A percentile compares a stretch with the other conserved stretches of the same genome.
Conservation (phyloP, 805 yeast species). For the Danielia oregonensis region DNA sequence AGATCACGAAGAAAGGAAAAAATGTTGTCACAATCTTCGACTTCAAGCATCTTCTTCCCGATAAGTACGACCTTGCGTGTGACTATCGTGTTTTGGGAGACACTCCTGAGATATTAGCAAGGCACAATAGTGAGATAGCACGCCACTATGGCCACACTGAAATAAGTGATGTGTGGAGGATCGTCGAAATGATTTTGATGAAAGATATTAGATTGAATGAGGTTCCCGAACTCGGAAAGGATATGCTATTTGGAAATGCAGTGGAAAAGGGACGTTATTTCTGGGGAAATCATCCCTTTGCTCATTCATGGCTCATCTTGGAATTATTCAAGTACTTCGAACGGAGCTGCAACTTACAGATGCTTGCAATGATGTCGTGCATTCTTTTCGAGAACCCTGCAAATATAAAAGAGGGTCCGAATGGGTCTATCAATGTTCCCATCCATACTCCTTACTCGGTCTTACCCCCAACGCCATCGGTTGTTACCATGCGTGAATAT, state of each 20-base stretch:
- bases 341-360: conserved; percentile 64
- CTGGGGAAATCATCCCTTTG: conserved; percentile 85
- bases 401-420: conserved; percentile 4
- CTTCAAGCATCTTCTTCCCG: conserved; percentile 68
- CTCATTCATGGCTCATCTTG: conserved; percentile 60
- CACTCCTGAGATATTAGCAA: conserved; percentile 60
- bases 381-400: conserved; percentile 47
- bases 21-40: conserved; percentile 65
- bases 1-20: conserved; percentile 23
- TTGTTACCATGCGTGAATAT: conserved; percentile 8
- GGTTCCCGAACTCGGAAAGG: conserved; percentile 7
- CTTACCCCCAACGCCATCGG: conserved; percentile 25
- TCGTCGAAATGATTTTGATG: conserved; percentile 45
- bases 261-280: conserved; percentile 34
- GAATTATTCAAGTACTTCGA: conserved; percentile 66
- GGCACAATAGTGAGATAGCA: conserved; percentile 71
- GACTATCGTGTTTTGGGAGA: conserved; percentile 65
- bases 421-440: conserved; percentile 32
- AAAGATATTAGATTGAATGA: conserved; percentile 27
- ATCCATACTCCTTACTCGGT: conserved; percentile 45
- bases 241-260: conserved; percentile 1
- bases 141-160: conserved; percentile 55
- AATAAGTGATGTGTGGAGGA: conserved; percentile 72
- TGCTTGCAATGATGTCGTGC: conserved; percentile 87
- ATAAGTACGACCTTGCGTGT: conserved; percentile 64